A percentile compares a stretch with the other conserved stretches of the same genome.
Evolutionary conservation across 495 filamentous ascomycete species (phyloP).

Genomic region (Aspergillus homomorphus): DNA sequence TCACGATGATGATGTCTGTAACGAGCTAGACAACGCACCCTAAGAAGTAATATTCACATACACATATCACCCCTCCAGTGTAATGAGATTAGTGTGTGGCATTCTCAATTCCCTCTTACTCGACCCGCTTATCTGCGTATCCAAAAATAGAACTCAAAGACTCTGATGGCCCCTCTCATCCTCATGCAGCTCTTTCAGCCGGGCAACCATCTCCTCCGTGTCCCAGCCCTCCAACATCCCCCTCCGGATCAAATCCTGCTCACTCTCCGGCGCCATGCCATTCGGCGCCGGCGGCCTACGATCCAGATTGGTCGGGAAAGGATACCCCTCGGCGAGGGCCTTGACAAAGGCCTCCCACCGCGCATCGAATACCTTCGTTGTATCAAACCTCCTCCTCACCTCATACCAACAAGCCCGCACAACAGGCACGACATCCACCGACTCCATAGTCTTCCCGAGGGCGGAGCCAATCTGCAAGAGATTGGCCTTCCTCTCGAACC

Average conservation of each 20-base stretch:
- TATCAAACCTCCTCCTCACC: slow-evolving; percentile 25
- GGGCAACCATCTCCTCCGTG: slow-evolving; percentile 30
- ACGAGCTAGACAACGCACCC: background rate
- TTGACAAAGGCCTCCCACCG: slow-evolving; percentile 40
- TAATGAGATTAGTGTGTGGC: too few species aligned
- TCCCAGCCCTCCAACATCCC: slow-evolving; percentile 41
- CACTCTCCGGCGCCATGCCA: slow-evolving; percentile 55
- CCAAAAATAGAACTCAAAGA: background rate
- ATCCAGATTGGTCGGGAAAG: slow-evolving; percentile 57
- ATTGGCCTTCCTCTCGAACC: slow-evolving; percentile 49
- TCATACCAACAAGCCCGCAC: slow-evolving; percentile 41
- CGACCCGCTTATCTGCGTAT: background rate
- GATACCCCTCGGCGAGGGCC: slow-evolving; percentile 52
- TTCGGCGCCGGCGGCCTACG: slow-evolving; percentile 43
- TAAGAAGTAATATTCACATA: too few species aligned
- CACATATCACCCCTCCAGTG: too few species aligned
- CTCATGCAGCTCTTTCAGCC: slow-evolving; percentile 33
- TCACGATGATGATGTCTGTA: background rate
- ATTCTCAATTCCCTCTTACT: too few species aligned
- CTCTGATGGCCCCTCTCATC: background rate
- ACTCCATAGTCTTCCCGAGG: slow-evolving; percentile 59
- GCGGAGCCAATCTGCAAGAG: slow-evolving; percentile 53
- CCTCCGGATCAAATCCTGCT: slow-evolving; percentile 47
- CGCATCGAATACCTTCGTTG: slow-evolving; percentile 1
- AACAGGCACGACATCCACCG: slow-evolving; percentile 43